A percentile compares a stretch with the other conserved stretches of the same genome.
Conservation (phyloP, 2,329 filamentous ascomycete genomes). For the Amauroascus niger region DNA sequence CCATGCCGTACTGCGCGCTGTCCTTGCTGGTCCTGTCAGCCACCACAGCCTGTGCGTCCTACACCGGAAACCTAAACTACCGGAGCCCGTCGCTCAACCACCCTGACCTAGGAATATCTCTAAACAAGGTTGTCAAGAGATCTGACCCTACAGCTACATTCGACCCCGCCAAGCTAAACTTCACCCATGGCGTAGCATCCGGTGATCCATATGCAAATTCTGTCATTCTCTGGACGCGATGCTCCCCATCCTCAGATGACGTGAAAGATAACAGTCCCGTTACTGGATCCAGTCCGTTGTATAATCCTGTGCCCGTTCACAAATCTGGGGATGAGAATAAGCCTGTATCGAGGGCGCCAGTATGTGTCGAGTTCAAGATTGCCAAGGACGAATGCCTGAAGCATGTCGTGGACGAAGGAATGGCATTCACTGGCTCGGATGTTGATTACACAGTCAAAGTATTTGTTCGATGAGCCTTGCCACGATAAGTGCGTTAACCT, state of each 20-base stretch:
- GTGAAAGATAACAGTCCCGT: slow-evolving; percentile 47
- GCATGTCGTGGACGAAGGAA: slow-evolving; percentile 46
- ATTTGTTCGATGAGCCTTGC: slow-evolving; percentile 34
- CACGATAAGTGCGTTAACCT: slow-evolving; percentile 37
- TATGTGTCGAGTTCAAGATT: slow-evolving; percentile 57
- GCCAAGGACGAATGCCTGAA: slow-evolving; percentile 41
- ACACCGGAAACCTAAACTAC: slow-evolving; percentile 40
- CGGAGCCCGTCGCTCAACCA: slow-evolving; percentile 57
- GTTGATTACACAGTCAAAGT: slow-evolving; percentile 68
- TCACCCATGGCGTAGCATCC: slow-evolving; percentile 54
- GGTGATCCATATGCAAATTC: slow-evolving; percentile 37
- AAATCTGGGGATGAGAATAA: slow-evolving; percentile 10
- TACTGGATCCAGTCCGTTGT: slow-evolving; percentile 47
- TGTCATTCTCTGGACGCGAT: slow-evolving; percentile 39
- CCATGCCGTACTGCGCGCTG: not conserved
- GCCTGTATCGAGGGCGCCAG: slow-evolving; percentile 52
- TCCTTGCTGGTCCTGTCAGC: slow-evolving; percentile 11
- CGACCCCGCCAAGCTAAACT: slow-evolving; percentile 44
- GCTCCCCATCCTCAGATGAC: slow-evolving; percentile 34
- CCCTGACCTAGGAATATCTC: slow-evolving; percentile 53
- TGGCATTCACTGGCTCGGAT: slow-evolving; percentile 59
- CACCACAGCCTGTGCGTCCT: slow-evolving; percentile 11
- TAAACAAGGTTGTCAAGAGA: slow-evolving; percentile 51
- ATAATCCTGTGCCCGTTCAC: slow-evolving; percentile 55
- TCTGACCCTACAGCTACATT: slow-evolving; percentile 39